phyloP scores from a whole-genome alignment of 768 basidiomycete genomes.

The Amanita pseudoporphyria region DNA sequence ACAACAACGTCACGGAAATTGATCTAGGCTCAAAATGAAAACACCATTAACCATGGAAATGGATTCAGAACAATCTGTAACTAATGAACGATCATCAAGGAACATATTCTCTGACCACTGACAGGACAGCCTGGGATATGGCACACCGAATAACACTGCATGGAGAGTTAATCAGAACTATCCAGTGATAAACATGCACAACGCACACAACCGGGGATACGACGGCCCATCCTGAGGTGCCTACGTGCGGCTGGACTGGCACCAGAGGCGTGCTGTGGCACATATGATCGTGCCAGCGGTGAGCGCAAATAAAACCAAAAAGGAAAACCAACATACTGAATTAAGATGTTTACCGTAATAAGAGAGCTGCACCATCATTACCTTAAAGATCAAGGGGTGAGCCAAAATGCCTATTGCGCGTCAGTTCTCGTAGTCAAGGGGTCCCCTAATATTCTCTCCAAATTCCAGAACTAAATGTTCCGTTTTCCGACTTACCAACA shows the following conservation, averaged over 20 bases:
- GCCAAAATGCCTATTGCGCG: slow-evolving; percentile 31
- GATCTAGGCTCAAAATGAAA: slow-evolving; percentile 41
- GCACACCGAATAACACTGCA: slow-evolving; percentile 51
- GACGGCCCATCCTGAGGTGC: slow-evolving; percentile 57
- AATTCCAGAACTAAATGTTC: slow-evolving; percentile 81
- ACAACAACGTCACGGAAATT: no score
- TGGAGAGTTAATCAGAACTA: neutral
- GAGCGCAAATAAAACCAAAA: slow-evolving; percentile 43
- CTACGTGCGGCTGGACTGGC: slow-evolving; percentile 48
- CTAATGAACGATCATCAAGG: neutral
- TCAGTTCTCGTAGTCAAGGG: neutral
- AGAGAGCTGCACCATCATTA: slow-evolving; percentile 35
- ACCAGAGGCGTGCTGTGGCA: slow-evolving; percentile 33
- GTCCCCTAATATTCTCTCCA: slow-evolving; percentile 19
- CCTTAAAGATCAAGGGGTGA: slow-evolving; percentile 72
- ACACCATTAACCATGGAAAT: slow-evolving; percentile 60
- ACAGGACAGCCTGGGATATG: slow-evolving; percentile 72
- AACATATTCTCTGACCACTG: slow-evolving; percentile 14
- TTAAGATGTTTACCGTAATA: slow-evolving; percentile 22
- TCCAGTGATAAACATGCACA: neutral
- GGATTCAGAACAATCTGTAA: slow-evolving; percentile 33
- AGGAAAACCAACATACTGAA: slow-evolving; percentile 43
- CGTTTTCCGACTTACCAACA: slow-evolving; percentile 58
- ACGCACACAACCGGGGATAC: slow-evolving; percentile 59
- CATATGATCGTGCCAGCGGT: slow-evolving; percentile 49